phyloP scores from a whole-genome alignment of 2,329 filamentous ascomycete species.

The Cryphonectria carpinicola region DNA sequence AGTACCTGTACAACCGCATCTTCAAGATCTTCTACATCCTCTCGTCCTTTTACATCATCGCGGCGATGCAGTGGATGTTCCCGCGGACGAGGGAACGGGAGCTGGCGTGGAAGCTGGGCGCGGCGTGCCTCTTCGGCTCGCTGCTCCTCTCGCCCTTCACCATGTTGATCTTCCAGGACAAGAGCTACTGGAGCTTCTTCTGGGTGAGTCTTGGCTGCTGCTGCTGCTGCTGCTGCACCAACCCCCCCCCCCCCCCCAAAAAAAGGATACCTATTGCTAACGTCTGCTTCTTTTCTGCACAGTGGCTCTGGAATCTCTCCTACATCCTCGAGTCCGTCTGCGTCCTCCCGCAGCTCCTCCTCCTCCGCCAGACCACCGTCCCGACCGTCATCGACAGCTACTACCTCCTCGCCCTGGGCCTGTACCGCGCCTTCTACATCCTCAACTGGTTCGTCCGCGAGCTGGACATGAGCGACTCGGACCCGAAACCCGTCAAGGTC shows the following conservation, averaged over 20 bases:
- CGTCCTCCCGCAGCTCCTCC: slow-evolving; percentile 86
- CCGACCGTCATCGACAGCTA: slow-evolving; percentile 97
- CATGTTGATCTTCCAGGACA: slow-evolving; percentile 67
- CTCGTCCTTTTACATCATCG: slow-evolving; percentile 84
- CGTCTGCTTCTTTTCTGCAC: slow-evolving; percentile 6
- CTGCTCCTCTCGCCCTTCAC: slow-evolving; percentile 72
- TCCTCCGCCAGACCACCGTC: slow-evolving; percentile 91
- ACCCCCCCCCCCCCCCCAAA: no score
- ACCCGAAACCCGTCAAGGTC: slow-evolving; percentile 73
- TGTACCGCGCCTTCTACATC: slow-evolving; percentile 87
- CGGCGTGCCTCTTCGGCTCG: slow-evolving; percentile 67
- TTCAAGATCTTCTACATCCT: slow-evolving; percentile 90
- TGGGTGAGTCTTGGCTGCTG: slow-evolving; percentile 46
- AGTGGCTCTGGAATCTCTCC: slow-evolving; percentile 87
- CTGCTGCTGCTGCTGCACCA: background rate
- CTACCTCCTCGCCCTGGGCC: slow-evolving; percentile 85
- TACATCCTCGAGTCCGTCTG: slow-evolving; percentile 90
- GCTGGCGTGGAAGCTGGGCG: slow-evolving; percentile 89
- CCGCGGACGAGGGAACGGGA: slow-evolving; percentile 88
- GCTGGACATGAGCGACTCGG: slow-evolving; percentile 59
- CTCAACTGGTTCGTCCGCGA: slow-evolving; percentile 84
- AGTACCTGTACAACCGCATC: slow-evolving; percentile 69
- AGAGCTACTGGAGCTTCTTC: slow-evolving; percentile 51
- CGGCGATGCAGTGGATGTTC: slow-evolving; percentile 83
- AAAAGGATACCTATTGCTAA: background rate